Evolutionary conservation across 208 protist genomes (phyloP), one percentile per base, ranked within the genome.

Genomic region (Lotmaria passim): DNA sequence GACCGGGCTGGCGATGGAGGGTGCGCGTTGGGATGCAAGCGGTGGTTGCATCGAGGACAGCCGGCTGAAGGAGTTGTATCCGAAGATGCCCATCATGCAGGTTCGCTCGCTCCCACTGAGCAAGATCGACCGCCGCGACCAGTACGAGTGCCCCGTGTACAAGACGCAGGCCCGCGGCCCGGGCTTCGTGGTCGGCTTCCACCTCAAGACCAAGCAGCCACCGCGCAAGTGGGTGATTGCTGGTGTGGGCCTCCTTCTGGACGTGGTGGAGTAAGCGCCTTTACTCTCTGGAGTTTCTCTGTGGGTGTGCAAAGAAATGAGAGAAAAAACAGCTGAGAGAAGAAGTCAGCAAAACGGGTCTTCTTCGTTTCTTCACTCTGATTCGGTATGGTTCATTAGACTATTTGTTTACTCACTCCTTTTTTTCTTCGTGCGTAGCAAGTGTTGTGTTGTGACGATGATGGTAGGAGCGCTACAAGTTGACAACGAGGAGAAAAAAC

Each of bases 61-160:
- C 52, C 85, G 94, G 21, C 79, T 98, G 55, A 98, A 98, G 86
- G 95, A 97, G 59, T 71, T 98, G 41, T 97, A 97, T 69, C 95
- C 95, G 34, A 94, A 92, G 78, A 97, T 98, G 95, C 95, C 95
- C 31, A 96, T 98, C 72, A 96, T 97, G 87, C 93, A 93, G 67
- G 86, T 97, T 4, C 90, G 93, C 56, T 97, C 95, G 19, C 78
- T 98, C 23, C 95, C 93, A 33, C 78, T 95, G 17, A 87, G 79
- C 36, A 98, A 98, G 81, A 95, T 98, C 67, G 94, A 98, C 62
- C 87, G 91, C 30, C 90, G 90, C 23, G 94, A 98, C 65, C 94
- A 97, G 77, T 99, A 99, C 81, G 93, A 98, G 61, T 99, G 98
- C 82, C 98, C 98, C 6, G 84, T 99, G 23, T 99, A 99, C 88